Evolutionary conservation across 768 basidiomycete genomes (phyloP).

Genomic region (Collybia sp.): DNA sequence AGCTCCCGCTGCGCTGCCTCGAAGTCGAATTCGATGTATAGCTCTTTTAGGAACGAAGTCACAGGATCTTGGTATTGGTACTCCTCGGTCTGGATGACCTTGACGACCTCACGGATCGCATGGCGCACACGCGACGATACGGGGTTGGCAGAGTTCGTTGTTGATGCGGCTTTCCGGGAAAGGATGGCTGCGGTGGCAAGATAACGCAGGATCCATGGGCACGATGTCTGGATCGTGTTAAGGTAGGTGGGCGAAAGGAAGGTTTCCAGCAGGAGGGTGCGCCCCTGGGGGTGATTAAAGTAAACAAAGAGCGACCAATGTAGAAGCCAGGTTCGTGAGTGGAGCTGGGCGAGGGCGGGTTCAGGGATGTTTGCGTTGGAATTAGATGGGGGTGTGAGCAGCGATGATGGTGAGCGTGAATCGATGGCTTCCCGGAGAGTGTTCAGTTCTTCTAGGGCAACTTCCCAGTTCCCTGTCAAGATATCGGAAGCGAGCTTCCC

Average conservation of each 20-base stretch:
- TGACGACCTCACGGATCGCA: slow-evolving; percentile 88
- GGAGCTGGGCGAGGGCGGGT: slow-evolving; percentile 81
- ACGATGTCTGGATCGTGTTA: slow-evolving; percentile 96
- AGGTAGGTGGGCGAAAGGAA: slow-evolving; percentile 97
- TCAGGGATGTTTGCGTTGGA: slow-evolving; percentile 39
- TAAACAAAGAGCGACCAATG: slow-evolving; percentile 99
- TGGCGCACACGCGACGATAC: slow-evolving; percentile 75
- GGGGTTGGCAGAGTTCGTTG: slow-evolving; percentile 30
- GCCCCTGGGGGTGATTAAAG: slow-evolving; percentile 92
- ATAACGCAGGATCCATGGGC: slow-evolving; percentile 93
- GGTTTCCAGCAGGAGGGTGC: slow-evolving; percentile 89
- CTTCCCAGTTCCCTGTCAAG: slow-evolving; percentile 90
- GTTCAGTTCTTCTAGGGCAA: slow-evolving; percentile 93
- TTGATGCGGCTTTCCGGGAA: slow-evolving; percentile 69
- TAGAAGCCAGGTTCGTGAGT: slow-evolving; percentile 92
- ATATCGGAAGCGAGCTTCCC: slow-evolving; percentile 98
- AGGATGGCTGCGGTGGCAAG: slow-evolving; percentile 91
- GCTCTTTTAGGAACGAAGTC: slow-evolving; percentile 87
- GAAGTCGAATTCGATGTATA: slow-evolving; percentile 96
- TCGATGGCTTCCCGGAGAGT: slow-evolving; percentile 92
- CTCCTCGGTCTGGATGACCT: slow-evolving; percentile 91
- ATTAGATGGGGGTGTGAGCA: slow-evolving; percentile 31
- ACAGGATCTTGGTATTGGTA: slow-evolving; percentile 96
- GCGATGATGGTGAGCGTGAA: slow-evolving; percentile 55
- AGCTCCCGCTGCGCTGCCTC: slow-evolving; percentile 88